phyloP scores from a whole-genome alignment of 2,329 filamentous ascomycete species.

The Daldinia sp. region DNA sequence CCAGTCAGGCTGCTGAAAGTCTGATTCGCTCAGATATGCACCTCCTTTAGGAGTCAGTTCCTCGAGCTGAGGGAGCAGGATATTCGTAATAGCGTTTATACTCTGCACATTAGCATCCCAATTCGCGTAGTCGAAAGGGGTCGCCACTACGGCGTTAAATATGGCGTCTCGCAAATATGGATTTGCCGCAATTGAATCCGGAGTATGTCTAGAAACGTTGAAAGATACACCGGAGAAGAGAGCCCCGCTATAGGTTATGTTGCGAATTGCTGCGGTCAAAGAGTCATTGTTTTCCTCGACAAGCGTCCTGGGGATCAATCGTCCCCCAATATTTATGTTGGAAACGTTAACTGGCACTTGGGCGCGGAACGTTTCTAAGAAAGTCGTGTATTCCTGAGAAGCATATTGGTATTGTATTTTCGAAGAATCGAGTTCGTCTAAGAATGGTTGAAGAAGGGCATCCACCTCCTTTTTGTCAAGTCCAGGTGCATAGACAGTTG shows the following conservation, averaged over 20 bases:
- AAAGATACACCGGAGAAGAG: not conserved
- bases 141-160: not conserved
- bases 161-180: slow-evolving; percentile 6
- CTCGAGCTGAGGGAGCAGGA: not conserved
- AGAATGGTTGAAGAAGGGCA: not conserved
- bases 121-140: not conserved
- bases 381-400: slow-evolving; percentile 1
- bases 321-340: not conserved
- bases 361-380: slow-evolving; percentile 3
- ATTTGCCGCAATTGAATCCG: slow-evolving; percentile 3
- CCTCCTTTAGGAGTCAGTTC: not conserved
- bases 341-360: not conserved
- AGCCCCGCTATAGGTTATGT: not conserved
- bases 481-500: not conserved
- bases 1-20: not conserved
- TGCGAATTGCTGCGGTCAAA: not conserved
- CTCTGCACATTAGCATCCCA: not conserved
- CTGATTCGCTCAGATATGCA: not conserved
- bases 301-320: not conserved
- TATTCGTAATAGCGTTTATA: not conserved
- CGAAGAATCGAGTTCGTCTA: not conserved
- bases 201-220: not conserved
- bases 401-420: not conserved
- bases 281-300: not conserved
- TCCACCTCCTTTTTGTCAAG: slow-evolving; percentile 1